phyloP scores from a whole-genome alignment of 306 rosid genomes.

The Erythrophleum fordii region DNA sequence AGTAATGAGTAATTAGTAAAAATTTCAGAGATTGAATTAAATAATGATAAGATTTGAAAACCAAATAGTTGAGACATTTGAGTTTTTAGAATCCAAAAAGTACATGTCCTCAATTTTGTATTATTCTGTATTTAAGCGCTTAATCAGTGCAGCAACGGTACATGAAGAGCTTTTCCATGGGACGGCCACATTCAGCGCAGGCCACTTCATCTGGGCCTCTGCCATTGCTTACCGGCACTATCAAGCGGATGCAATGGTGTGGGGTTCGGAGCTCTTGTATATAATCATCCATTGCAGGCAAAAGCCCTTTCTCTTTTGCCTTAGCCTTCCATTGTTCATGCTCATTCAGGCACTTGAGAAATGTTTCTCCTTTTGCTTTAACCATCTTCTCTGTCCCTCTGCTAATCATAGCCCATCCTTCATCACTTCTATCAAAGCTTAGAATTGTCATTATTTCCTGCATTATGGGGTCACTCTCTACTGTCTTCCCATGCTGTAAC shows the following conservation, averaged over 20 bases:
- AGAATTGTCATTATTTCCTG: conserved; percentile 45
- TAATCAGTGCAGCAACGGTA: conserved; percentile 50
- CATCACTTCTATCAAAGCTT: conserved; percentile 45
- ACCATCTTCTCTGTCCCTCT: conserved; percentile 34
- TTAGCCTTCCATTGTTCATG: conserved; percentile 43
- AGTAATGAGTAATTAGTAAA: too few relatives aligned
- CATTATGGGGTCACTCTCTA: conserved; percentile 47
- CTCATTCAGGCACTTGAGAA: conserved; percentile 31
- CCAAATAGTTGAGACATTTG: not conserved
- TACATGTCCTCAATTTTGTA: not conserved
- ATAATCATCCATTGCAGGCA: conserved; percentile 47
- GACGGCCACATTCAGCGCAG: conserved; percentile 50
- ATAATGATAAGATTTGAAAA: too few relatives aligned
- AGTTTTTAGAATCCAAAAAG: not conserved
- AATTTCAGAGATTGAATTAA: too few relatives aligned
- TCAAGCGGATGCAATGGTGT: conserved; percentile 48
- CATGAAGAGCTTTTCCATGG: conserved; percentile 54
- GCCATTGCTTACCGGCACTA: conserved; percentile 44
- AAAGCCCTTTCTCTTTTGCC: conserved; percentile 33
- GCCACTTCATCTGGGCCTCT: conserved; percentile 35
- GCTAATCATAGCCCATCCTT: conserved; percentile 51
- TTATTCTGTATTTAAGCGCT: not conserved
- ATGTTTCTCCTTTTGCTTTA: conserved; percentile 40
- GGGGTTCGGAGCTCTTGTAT: conserved; percentile 37
- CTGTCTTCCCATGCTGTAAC: conserved; percentile 35